Base-by-base conservation (phyloP, 2,329 filamentous ascomycete genomes). In the Colletotrichum endophyticum region DNA sequence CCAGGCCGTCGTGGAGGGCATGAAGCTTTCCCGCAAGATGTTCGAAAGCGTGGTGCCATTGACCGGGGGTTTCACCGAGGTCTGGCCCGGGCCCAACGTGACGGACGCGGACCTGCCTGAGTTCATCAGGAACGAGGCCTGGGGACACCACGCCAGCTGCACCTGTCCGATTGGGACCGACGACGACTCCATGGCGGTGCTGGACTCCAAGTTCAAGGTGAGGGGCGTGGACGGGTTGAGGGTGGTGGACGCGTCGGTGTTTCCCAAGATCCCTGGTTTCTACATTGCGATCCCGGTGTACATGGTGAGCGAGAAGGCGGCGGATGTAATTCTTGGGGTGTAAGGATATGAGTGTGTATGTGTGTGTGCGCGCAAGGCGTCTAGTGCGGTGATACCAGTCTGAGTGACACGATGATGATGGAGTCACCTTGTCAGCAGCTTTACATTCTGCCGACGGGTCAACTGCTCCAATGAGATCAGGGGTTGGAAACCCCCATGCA, bases 231-330 rank as follows among this genome's bases (percentile, higher is more conserved):
- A 86, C 2, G 87, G 88, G 0, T 83, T 93, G 66, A 84, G 91
- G 6, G 91, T 92, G 8, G 91, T 93, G 3, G 92, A 93, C 84
- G 91, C 90, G 0, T 89, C 86, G n/a, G 84, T 89, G 7, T 92
- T 90, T 74, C 90, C 91, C 4, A 85, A 85, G 72, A 89, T 82
- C 22, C 83, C 83, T 1, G 91, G 90, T 7, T 87, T 86, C 8
- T 91, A 89, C 79, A 86, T 88, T 63, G 83, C 85, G 1, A 77
- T 89, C 2, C 86, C 90, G 4, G 88, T 87, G 2, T 91, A 89
- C 79, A 89, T 92, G 85, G 83, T 91, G 22, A 87, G 86, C 30
- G 91, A 92, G 84, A 92, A 92, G 85, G 91, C 91, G 82, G 73
- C 76, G 15, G 76, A 78, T 11, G 76, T 78, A 6, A 75, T 77